Conservation (phyloP, 345 rosid genomes). For the Acer yangbiense region DNA sequence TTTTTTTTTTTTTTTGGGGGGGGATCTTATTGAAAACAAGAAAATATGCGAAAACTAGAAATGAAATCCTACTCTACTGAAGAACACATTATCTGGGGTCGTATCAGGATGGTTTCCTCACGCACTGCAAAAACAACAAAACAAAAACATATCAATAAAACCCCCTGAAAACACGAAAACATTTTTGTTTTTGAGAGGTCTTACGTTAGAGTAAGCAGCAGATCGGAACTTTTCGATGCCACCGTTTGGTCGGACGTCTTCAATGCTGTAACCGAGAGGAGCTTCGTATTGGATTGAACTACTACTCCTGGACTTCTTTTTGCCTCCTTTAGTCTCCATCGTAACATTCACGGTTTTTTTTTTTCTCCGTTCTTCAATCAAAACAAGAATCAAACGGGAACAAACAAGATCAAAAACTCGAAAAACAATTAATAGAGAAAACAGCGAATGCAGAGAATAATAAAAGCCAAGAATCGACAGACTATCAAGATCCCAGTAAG, state of each 20-base stretch:
- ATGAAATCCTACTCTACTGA: no score
- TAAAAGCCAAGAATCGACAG: background rate
- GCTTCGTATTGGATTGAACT: conserved; percentile 58
- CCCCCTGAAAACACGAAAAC: no score
- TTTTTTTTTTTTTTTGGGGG: no score
- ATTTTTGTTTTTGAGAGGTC: background rate
- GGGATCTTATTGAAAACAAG: background rate
- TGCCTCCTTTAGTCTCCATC: conserved; percentile 76
- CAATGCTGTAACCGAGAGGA: conserved; percentile 86
- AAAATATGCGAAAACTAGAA: conserved; percentile 6
- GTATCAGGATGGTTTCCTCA: conserved; percentile 86
- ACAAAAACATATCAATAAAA: background rate
- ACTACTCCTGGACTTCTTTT: conserved; percentile 43
- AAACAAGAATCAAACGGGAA: no score
- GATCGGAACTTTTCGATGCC: conserved; percentile 85
- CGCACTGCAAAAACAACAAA: conserved; percentile 51
- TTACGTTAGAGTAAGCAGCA: conserved; percentile 84
- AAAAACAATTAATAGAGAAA: background rate
- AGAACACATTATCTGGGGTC: no score
- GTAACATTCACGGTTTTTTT: conserved; percentile 70
- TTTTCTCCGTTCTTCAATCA: background rate
- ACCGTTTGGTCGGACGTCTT: conserved; percentile 88
- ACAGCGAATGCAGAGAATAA: background rate
- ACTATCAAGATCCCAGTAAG: background rate
- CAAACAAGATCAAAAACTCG: background rate